Evolutionary conservation across 352 stramenopile genomes (phyloP), one percentile per base, ranked within the genome.

Genomic region (Pythium periplocum): DNA sequence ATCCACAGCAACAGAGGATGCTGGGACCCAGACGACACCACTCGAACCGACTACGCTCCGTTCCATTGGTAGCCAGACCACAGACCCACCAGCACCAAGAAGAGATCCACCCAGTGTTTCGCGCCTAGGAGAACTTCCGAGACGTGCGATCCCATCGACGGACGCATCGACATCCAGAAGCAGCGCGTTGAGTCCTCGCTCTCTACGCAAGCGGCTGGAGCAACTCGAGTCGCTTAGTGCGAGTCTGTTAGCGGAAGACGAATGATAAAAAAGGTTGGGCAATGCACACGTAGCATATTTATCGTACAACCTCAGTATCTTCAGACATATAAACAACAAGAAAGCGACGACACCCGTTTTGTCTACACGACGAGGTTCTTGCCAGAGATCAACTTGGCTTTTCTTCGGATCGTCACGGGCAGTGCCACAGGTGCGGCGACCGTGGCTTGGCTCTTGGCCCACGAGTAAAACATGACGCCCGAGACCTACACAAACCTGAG

Each of bases 391-490:
- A 44, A 5, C 35, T 41, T 44, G 7, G 35, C 7, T 35, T 44
- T 53, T 9, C 36, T 41, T 44, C 48, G 48, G 17, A 12, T 39
- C 33, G 7, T 45, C 45, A 48, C 55, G n/a, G 53, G 61, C 38
- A 47, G 52, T 36, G 59, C 36, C 30, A 68, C 59, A 31, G 50
- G 65, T 9, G 12, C 26, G 9, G 65, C 45, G 30, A 56, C 66
- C 38, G 71, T 81, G 41, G 72, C 59, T 48, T 81, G 72, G 45
- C 74, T 87, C 60, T 93, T 93, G 6, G 83, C 81, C 78, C 75
- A 93, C 51, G 83, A 93, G 66, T 93, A 93, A 42, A 87, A 88
- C 68, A 93, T 82, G 54, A 93, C 83, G 17, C 83, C 83, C 30
- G 73, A 80, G 35, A 89, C 17, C 17, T 26, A 26, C 69, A 36